Percentiles rank a stretch among this genome's conserved stretches.
These are phyloP conservation scores for Xylariaceae sp. DNA, from an alignment of 2,329 filamentous ascomycete species.

Conservation along the genomic window DNA sequence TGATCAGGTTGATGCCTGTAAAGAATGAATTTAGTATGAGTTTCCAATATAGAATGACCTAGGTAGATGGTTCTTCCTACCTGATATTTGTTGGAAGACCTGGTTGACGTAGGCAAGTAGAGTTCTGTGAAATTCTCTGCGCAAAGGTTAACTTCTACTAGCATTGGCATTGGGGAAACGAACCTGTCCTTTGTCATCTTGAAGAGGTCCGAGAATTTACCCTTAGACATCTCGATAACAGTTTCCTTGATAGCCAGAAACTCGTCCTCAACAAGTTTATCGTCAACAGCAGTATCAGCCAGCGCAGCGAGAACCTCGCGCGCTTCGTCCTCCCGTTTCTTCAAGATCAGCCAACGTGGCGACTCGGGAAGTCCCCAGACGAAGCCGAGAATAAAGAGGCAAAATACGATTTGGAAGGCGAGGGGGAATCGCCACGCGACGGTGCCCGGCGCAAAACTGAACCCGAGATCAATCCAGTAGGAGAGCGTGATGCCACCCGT, in stretches of 20 bases:
- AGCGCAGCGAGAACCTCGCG: constrained; percentile 50
- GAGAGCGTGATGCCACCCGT: constrained; percentile 62
- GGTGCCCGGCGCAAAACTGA: constrained; percentile 57
- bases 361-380: constrained; percentile 61
- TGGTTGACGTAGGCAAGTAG: constrained; percentile 62
- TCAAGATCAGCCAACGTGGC: constrained; percentile 53
- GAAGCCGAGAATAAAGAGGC: constrained; percentile 60
- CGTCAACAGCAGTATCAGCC: constrained; percentile 49
- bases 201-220: constrained; percentile 62
- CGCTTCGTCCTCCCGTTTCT: constrained; percentile 52
- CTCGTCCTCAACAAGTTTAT: constrained; percentile 62
- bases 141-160: constrained; percentile 19
- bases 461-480: constrained; percentile 66
- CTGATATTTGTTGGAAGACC: constrained; percentile 59
- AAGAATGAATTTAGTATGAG: constrained; percentile 3
- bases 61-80: constrained; percentile 3
- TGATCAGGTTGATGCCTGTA: constrained; percentile 48
- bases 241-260: constrained; percentile 61
- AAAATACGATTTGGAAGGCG: constrained; percentile 63
- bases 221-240: constrained; percentile 66
- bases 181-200: constrained; percentile 60
- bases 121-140: constrained; percentile 58
- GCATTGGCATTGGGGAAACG: not conserved
- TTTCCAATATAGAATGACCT: too few relatives aligned
- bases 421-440: constrained; percentile 67